Evolutionary conservation across 768 basidiomycete species (phyloP).

Genomic region (Lactarius hengduanensis): DNA sequence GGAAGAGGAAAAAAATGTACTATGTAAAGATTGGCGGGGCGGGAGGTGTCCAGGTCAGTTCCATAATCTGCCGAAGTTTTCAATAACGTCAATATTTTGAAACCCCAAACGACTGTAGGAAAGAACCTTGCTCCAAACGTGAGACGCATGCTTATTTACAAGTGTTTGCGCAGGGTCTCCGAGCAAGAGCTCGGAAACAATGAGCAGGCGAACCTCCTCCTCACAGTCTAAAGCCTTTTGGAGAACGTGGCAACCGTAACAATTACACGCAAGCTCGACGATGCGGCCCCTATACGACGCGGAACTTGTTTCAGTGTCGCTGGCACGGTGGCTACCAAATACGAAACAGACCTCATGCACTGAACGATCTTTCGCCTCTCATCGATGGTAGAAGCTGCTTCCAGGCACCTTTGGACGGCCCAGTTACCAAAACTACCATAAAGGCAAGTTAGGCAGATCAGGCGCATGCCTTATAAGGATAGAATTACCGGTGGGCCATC

Average conservation of each 20-base stretch:
- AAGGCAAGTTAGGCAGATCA: conserved; percentile 2
- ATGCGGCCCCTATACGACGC: conserved; percentile 59
- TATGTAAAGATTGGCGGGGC: conserved; percentile 87
- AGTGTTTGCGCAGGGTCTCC: conserved; percentile 85
- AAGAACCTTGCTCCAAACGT: conserved; percentile 85
- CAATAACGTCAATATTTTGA: conserved; percentile 17
- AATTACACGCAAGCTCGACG: conserved; percentile 85
- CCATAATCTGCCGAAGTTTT: conserved; percentile 65
- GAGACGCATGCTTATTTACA: conserved; percentile 88
- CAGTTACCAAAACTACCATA: conserved; percentile 79
- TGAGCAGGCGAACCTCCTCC: conserved; percentile 77
- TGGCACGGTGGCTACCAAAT: not conserved
- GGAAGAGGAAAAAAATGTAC: conserved; percentile 47
- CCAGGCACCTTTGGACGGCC: conserved; percentile 86
- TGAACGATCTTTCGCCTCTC: conserved; percentile 77
- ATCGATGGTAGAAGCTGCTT: conserved; percentile 70
- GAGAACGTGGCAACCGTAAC: conserved; percentile 86
- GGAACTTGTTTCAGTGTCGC: conserved; percentile 1
- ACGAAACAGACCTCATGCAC: conserved; percentile 70
- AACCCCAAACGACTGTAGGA: conserved; percentile 4
- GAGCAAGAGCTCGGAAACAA: conserved; percentile 80
- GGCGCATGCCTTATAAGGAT: not conserved
- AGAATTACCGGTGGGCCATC: conserved; percentile 79
- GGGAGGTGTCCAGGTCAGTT: conserved; percentile 81
- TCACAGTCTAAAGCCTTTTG: conserved; percentile 91